Conservation (phyloP, 2,329 filamentous ascomycete genomes). For the Bipolaris cookei region DNA sequence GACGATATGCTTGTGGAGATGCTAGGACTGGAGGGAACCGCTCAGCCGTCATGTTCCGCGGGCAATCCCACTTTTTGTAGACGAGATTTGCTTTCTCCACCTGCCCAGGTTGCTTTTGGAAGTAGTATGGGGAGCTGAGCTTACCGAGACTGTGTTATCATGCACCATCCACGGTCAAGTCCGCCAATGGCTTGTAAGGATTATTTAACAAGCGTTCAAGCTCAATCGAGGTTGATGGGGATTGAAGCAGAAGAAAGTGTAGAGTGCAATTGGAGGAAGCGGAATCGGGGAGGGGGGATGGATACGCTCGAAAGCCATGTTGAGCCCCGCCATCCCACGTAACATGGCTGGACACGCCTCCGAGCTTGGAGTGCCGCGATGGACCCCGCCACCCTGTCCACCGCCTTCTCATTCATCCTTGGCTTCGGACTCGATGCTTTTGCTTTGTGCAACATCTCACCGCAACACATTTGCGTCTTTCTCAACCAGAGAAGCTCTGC, state of each 20-base stretch:
- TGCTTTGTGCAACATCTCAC: not conserved
- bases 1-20: constrained; percentile 1
- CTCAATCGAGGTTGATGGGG: not conserved
- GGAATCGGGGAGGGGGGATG: constrained; percentile 12
- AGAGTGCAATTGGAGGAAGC: constrained; percentile 1
- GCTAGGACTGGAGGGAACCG: constrained; percentile 7
- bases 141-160: constrained; percentile 28
- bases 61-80: constrained; percentile 13
- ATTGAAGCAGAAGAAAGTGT: not conserved
- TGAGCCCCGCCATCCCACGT: constrained; percentile 25
- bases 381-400: constrained; percentile 4
- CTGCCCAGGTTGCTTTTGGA: constrained; percentile 28
- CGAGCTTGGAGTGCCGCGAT: constrained; percentile 11
- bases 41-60: constrained; percentile 16
- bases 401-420: constrained; percentile 2
- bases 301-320: constrained; percentile 9
- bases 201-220: constrained; percentile 14
- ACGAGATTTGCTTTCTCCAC: constrained; percentile 20
- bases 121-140: constrained; percentile 10
- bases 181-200: constrained; percentile 16
- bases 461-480: not conserved
- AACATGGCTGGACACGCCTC: constrained; percentile 9
- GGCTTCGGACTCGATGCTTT: not conserved
- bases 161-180: constrained; percentile 14
- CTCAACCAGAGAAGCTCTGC: not conserved